Base-by-base conservation (phyloP, 192 early-diverging fungal species). In the Dispira parvispora region DNA sequence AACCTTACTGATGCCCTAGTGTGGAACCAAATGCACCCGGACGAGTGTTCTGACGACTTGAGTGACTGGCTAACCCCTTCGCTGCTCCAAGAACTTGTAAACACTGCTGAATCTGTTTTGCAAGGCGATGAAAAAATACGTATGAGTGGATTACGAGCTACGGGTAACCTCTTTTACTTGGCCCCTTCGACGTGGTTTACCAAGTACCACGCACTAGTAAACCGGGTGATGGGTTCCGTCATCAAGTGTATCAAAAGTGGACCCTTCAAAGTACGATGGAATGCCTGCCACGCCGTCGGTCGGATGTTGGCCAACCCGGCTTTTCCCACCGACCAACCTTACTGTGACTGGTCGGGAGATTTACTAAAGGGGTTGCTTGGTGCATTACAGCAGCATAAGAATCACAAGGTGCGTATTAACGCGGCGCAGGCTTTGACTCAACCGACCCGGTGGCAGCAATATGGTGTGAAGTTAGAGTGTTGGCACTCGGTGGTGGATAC, bases 241-340 rank as follows among this genome's bases (percentile, higher is more conserved):
- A 27, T 26, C 26, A 57, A 42, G 32, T 18, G 27, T 18, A 26
- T 42, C 14, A 18, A 25, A 14, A 14, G 16, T 21, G 55, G 55
- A 5, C 55, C 55, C 6, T 57, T 57, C 55, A 57, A 57, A 10
- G 55, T 57, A 26, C 55, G 55, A 6, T 57, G 55, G 55, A 57
- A 57, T 26, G 55, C 55, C 26, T 57, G 55, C 11, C 55, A 57
- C 27, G 55, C 2, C 23, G 14, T 57, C 4, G 55, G 26, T 10
- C 14, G 18, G 14, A 57, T 57, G 14, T 27, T 57, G 14, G 18
- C 14, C 20, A 57, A 57, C 55, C 55, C 23, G 18, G 55, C 55
- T 1, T 57, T 57, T 4, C 55, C 55, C 23, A 57, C 32, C 11
- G 25, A 16, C 8, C 18, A 23, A 20, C 18, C 16, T 1, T 50